phyloP scores from a whole-genome alignment of 1,139 yeast species.

The Protomyces inundatus region DNA sequence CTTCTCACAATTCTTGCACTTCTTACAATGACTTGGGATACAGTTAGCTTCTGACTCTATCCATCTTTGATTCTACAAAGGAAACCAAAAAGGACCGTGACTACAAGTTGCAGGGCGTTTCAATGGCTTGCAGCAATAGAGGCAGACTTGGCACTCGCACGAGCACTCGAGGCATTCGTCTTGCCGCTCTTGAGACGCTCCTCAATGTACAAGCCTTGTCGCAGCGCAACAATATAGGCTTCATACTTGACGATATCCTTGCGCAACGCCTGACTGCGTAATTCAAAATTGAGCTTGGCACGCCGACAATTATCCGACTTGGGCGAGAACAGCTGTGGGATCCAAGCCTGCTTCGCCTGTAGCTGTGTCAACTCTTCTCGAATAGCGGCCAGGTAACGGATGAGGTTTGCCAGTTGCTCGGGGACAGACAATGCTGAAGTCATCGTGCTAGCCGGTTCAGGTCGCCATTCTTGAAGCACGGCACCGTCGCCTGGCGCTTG shows the following conservation, averaged over 20 bases:
- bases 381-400: slow-evolving; percentile 33
- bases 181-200: background rate
- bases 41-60: no score
- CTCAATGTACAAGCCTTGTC: slow-evolving; percentile 1
- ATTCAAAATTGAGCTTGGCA: slow-evolving; percentile 40
- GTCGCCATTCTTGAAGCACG: slow-evolving; percentile 37
- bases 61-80: no score
- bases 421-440: slow-evolving; percentile 34
- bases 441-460: slow-evolving; percentile 37
- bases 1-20: background rate
- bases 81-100: no score
- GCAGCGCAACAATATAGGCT: slow-evolving; percentile 32
- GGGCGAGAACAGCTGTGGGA: slow-evolving; percentile 35
- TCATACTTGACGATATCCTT: slow-evolving; percentile 39
- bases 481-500: slow-evolving; percentile 35
- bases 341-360: slow-evolving; percentile 33
- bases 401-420: slow-evolving; percentile 36
- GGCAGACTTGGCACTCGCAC: background rate
- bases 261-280: slow-evolving; percentile 36
- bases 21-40: background rate
- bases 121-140: background rate
- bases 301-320: slow-evolving; percentile 34
- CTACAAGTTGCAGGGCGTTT: background rate
- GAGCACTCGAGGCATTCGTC: background rate
- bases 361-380: slow-evolving; percentile 36